phyloP scores from a whole-genome alignment of 345 rosid genomes.

The Punica granatum region DNA sequence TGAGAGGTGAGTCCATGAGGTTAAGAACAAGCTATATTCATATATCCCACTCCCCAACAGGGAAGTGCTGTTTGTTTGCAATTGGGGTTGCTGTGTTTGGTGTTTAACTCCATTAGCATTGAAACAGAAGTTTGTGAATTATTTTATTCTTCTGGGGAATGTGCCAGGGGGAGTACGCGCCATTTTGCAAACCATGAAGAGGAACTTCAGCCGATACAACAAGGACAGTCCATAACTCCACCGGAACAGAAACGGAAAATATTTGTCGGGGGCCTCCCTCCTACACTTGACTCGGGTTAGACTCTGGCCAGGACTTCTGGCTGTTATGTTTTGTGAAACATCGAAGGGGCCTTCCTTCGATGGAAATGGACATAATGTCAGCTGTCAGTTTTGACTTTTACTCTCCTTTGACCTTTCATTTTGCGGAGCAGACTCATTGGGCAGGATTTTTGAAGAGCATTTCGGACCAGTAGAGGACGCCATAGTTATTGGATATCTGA shows the following conservation, averaged over 20 bases:
- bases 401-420: not conserved
- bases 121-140: constrained; percentile 37
- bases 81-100: not conserved
- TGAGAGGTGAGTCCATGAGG: not conserved
- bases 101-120: constrained; percentile 7
- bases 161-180: constrained; percentile 41
- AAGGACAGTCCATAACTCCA: constrained; percentile 10
- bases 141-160: constrained; percentile 36
- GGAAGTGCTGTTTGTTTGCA: not conserved
- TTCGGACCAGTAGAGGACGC: constrained; percentile 56
- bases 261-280: constrained; percentile 53
- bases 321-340: not conserved
- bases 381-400: not conserved
- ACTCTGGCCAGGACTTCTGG: not conserved
- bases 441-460: constrained; percentile 26
- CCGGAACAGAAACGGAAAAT: constrained; percentile 25
- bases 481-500: constrained; percentile 18
- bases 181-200: constrained; percentile 37
- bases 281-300: constrained; percentile 47
- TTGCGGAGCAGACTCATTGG: constrained; percentile 31
- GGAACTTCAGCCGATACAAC: constrained; percentile 27
- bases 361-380: not conserved
- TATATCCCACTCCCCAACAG: not conserved
- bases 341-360: not conserved
- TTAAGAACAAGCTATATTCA: not conserved